These are phyloP conservation scores for Phylloporus rhodoxanthus DNA, from an alignment of 768 basidiomycete species.

Conservation along the genomic window DNA sequence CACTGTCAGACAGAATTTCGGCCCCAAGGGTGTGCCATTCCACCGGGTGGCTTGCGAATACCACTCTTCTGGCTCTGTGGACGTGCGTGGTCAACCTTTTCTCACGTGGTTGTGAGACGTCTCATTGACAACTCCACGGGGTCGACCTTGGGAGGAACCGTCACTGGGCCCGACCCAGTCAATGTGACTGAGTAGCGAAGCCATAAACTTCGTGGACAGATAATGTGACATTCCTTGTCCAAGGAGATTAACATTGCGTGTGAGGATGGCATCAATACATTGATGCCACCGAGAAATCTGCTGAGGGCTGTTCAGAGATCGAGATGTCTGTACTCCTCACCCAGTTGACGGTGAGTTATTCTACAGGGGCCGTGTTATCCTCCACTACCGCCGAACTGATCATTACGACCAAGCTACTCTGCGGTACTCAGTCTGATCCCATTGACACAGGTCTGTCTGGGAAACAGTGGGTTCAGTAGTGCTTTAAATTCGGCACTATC, in stretches of 20 bases:
- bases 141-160: conserved; percentile 44
- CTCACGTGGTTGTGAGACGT: too few relatives aligned
- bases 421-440: conserved; percentile 45
- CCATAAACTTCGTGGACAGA: not conserved
- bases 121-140: conserved; percentile 13
- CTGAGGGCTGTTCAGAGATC: too few relatives aligned
- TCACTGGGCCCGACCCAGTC: conserved; percentile 48
- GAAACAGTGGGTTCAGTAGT: conserved; percentile 20
- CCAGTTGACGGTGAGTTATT: too few relatives aligned
- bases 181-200: conserved; percentile 28
- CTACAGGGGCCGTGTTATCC: conserved; percentile 53
- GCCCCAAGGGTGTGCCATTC: too few relatives aligned
- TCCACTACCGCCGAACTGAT: conserved; percentile 45
- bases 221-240: not conserved
- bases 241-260: conserved; percentile 48
- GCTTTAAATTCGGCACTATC: too few relatives aligned
- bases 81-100: too few relatives aligned
- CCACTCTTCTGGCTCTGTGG: too few relatives aligned
- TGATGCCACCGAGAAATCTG: conserved; percentile 46
- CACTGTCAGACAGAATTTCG: too few relatives aligned
- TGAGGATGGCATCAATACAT: conserved; percentile 50
- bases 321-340: conserved; percentile 34
- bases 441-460: conserved; percentile 34
- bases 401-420: conserved; percentile 55
- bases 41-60: too few relatives aligned